Percentiles rank a stretch among this genome's conserved stretches.
Evolutionary conservation across 1,284 basidiomycete genomes (phyloP).

Genomic region (Rhodotorula sp.): DNA sequence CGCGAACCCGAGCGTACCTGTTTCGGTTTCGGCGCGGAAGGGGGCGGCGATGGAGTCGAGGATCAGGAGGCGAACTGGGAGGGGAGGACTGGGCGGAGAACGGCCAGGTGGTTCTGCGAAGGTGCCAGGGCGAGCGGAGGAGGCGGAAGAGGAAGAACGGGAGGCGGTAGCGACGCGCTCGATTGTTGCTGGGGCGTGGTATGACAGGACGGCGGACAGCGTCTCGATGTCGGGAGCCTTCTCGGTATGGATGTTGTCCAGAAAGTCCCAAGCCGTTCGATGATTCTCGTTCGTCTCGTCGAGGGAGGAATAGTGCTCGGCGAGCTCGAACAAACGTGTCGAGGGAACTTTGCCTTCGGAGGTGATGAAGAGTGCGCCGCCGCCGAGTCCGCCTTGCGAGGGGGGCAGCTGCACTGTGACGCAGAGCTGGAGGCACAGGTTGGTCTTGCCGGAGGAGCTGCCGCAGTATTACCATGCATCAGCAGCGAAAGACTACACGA

Average conservation of each 20-base stretch:
- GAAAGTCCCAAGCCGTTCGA: conserved; percentile 20
- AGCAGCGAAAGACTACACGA: no score
- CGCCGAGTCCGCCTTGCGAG: conserved; percentile 16
- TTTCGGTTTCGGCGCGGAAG: conserved; percentile 23
- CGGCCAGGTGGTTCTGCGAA: background rate
- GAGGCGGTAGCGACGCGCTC: conserved; percentile 20
- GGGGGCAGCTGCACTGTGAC: conserved; percentile 22
- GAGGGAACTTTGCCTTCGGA: conserved; percentile 36
- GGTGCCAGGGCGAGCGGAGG: background rate
- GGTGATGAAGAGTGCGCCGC: conserved; percentile 35
- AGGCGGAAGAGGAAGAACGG: background rate
- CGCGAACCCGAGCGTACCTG: conserved; percentile 21
- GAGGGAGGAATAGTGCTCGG: conserved; percentile 2
- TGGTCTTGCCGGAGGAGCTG: conserved; percentile 38
- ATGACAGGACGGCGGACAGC: conserved; percentile 27
- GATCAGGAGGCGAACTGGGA: conserved; percentile 34
- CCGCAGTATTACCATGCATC: no score
- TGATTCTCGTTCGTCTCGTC: no score
- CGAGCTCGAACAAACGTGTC: conserved; percentile 22
- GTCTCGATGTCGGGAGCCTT: conserved; percentile 35
- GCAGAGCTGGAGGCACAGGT: conserved; percentile 34
- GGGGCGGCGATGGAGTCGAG: conserved; percentile 37
- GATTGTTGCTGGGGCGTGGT: conserved; percentile 30
- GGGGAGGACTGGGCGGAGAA: background rate
- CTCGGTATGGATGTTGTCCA: conserved; percentile 39